Percentiles rank a stretch among this genome's conserved stretches.
These are phyloP conservation scores for Sclerospora graminicola DNA, from an alignment of 352 stramenopile species.

Conservation along the genomic window DNA sequence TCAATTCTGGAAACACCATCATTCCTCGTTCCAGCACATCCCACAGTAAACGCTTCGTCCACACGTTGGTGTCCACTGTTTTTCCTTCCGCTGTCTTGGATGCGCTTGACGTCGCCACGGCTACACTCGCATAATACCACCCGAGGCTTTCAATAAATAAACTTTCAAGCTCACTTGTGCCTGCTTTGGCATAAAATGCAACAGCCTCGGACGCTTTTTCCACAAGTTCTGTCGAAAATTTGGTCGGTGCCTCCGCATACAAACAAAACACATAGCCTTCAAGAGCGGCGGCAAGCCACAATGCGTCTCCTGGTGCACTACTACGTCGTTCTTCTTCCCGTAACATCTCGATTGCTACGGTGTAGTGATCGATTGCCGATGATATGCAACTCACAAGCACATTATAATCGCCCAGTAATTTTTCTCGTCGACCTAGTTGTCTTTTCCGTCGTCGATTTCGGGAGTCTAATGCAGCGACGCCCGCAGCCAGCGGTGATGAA, in stretches of 20 bases:
- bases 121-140: slow-evolving; percentile 61
- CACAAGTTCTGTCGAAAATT: slow-evolving; percentile 62
- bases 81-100: slow-evolving; percentile 25
- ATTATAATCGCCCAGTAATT: slow-evolving; percentile 75
- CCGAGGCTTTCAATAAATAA: slow-evolving; percentile 57
- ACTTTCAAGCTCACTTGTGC: slow-evolving; percentile 59
- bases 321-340: slow-evolving; percentile 68
- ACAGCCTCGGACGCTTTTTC: slow-evolving; percentile 72
- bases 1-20: slow-evolving; percentile 37
- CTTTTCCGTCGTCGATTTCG: slow-evolving; percentile 34
- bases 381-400: slow-evolving; percentile 53
- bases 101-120: slow-evolving; percentile 4
- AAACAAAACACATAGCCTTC: slow-evolving; percentile 65
- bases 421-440: slow-evolving; percentile 49
- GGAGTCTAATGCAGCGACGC: slow-evolving; percentile 27
- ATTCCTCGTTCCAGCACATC: slow-evolving; percentile 56
- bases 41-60: slow-evolving; percentile 61
- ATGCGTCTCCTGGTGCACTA: slow-evolving; percentile 31
- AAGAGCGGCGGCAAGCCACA: slow-evolving; percentile 77
- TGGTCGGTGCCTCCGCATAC: slow-evolving; percentile 33
- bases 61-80: slow-evolving; percentile 36
- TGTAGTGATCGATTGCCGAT: slow-evolving; percentile 65
- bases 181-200: slow-evolving; percentile 49
- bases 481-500: slow-evolving; percentile 21
- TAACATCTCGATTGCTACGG: slow-evolving; percentile 56